Percentiles rank a stretch among this genome's conserved stretches.
phyloP scores from a whole-genome alignment of 108 stramenopile species.

The Mayamaea pseudoterrestris region DNA sequence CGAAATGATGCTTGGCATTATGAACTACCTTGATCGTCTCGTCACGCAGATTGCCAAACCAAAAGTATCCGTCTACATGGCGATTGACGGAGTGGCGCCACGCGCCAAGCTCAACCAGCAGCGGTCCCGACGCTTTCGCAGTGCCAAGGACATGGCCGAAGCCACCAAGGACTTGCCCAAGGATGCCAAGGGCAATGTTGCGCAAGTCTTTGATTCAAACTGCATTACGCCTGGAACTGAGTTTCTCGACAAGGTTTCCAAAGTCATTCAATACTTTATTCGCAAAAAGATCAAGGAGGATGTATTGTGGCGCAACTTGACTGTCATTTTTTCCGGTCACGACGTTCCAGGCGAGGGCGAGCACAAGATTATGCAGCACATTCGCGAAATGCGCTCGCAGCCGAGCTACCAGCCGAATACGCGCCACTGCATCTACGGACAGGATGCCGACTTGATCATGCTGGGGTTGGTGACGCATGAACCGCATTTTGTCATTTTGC shows the following conservation, averaged over 20 bases:
- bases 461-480: slow-evolving; percentile 96
- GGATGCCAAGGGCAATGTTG: slow-evolving; percentile 18
- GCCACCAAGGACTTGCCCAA: slow-evolving; percentile 50
- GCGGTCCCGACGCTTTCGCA: slow-evolving; percentile 89
- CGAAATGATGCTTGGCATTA: slow-evolving; percentile 95
- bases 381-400: slow-evolving; percentile 76
- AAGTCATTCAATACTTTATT: slow-evolving; percentile 84
- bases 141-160: slow-evolving; percentile 88
- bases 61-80: slow-evolving; percentile 90
- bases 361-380: slow-evolving; percentile 99
- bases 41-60: slow-evolving; percentile 94
- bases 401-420: slow-evolving; percentile 83
- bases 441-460: slow-evolving; percentile 99
- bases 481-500: slow-evolving; percentile 92
- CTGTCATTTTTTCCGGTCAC: slow-evolving; percentile 93
- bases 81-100: slow-evolving; percentile 96
- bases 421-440: slow-evolving; percentile 97
- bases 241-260: slow-evolving; percentile 87
- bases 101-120: slow-evolving; percentile 99
- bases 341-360: slow-evolving; percentile 98
- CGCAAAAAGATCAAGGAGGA: slow-evolving; percentile 94
- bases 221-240: slow-evolving; percentile 99
- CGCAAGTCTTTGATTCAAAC: slow-evolving; percentile 89
- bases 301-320: slow-evolving; percentile 82
- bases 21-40: slow-evolving; percentile 92